phyloP scores from a whole-genome alignment of 1,139 yeast species.

The Blastobotrys malaysiensis region DNA sequence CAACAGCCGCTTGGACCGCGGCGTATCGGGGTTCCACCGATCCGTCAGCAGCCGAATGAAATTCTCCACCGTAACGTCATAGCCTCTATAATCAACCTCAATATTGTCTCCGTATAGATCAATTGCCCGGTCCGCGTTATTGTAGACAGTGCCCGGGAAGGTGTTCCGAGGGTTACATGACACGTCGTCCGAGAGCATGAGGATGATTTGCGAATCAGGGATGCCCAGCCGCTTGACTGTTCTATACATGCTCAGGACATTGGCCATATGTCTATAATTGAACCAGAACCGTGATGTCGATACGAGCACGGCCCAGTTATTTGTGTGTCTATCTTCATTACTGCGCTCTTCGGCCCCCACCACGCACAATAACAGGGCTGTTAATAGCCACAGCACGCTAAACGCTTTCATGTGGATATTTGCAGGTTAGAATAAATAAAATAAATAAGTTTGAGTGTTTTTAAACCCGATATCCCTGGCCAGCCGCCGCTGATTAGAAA shows the following conservation, averaged over 20 bases:
- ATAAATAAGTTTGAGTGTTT: background rate
- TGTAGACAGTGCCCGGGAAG: slow-evolving; percentile 93
- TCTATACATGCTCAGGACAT: slow-evolving; percentile 86
- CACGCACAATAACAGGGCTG: background rate
- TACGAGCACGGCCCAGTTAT: slow-evolving; percentile 68
- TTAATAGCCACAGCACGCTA: background rate
- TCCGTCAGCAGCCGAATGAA: slow-evolving; percentile 85
- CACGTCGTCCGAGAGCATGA: slow-evolving; percentile 94
- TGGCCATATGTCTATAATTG: slow-evolving; percentile 96
- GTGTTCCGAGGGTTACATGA: slow-evolving; percentile 96
- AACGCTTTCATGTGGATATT: background rate
- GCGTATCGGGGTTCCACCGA: slow-evolving; percentile 92
- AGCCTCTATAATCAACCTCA: slow-evolving; percentile 95
- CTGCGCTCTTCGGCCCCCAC: background rate
- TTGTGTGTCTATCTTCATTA: slow-evolving; percentile 20
- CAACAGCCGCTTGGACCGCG: slow-evolving; percentile 79
- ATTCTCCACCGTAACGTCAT: slow-evolving; percentile 96
- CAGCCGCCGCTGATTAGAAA: background rate
- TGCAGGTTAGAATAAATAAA: background rate
- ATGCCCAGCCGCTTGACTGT: slow-evolving; percentile 94
- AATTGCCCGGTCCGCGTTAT: slow-evolving; percentile 87
- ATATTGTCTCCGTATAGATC: slow-evolving; percentile 92
- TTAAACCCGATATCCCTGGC: too few species aligned
- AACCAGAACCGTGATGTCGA: slow-evolving; percentile 98
- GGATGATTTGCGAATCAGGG: slow-evolving; percentile 93